phyloP scores from a whole-genome alignment of 2,329 filamentous ascomycete genomes.

The Neophaeococcomyces mojaviensis region DNA sequence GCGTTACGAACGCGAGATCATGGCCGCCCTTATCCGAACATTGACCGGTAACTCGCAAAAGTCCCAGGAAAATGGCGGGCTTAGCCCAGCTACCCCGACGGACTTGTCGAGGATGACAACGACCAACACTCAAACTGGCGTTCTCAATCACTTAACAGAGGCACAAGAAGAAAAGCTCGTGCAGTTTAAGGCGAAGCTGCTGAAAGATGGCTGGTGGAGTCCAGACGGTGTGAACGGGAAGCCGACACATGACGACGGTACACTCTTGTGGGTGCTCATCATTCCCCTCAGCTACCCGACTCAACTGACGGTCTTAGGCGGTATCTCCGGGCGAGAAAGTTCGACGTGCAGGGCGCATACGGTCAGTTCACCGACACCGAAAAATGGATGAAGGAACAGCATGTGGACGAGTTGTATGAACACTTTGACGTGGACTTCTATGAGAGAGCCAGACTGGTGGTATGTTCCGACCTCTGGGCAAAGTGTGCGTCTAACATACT shows the following conservation, averaged over 20 bases:
- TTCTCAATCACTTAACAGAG: conserved; percentile 66
- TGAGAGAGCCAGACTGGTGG: conserved; percentile 65
- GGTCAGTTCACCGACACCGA: conserved; percentile 83
- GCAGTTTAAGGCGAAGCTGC: conserved; percentile 63
- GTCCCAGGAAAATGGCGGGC: too few relatives aligned
- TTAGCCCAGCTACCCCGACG: neutral
- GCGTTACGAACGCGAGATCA: too few relatives aligned
- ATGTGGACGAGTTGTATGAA: conserved; percentile 71
- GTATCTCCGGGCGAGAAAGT: conserved; percentile 77
- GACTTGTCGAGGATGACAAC: conserved; percentile 19
- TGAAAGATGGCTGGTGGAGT: conserved; percentile 52
- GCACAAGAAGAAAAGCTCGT: conserved; percentile 60
- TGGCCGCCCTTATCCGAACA: too few relatives aligned
- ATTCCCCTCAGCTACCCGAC: neutral
- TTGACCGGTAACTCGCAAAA: too few relatives aligned
- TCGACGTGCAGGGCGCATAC: conserved; percentile 68
- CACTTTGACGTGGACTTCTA: conserved; percentile 81
- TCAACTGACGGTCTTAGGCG: conserved; percentile 47
- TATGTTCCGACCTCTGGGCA: conserved; percentile 29
- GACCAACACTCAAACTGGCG: conserved; percentile 44
- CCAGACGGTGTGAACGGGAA: conserved; percentile 28
- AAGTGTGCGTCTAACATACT: neutral
- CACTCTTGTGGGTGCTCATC: conserved; percentile 35
- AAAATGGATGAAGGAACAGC: conserved; percentile 73
- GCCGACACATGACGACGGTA: conserved; percentile 41